Base-by-base conservation (phyloP, 495 filamentous ascomycete genomes). In the Aspergillus olivimuriae region DNA sequence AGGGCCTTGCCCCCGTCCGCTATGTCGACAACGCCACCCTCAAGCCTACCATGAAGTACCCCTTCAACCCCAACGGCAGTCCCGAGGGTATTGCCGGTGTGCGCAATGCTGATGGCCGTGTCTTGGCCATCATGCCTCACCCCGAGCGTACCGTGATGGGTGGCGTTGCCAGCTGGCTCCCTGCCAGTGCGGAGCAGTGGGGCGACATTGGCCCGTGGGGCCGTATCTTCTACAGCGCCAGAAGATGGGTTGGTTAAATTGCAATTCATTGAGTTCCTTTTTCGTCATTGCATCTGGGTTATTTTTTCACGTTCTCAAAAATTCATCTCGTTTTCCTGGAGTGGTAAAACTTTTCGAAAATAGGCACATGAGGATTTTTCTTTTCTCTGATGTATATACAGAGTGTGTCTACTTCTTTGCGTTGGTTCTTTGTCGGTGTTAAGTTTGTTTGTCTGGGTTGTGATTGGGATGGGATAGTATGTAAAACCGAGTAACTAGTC, bases 91-190 rank as follows among this genome's bases (percentile, higher is more conserved):
- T 97, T 52, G 86, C 92, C 2, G 90, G 82, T 52, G 80, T 97
- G 1, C 75, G 81, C 34, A 91, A 77, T 52, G 70, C 66, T 39
- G 83, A 96, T 58, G 92, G 92, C 2, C 78, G 92, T 47, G 88
- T 95, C 1, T 55, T 97, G 53, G 90, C 88, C 8, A 80, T 96
- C 70, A 97, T 97, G 91, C 92, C 92, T 53, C 91, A 96, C 67
- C 89, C 90, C 7, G 91, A 97, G 68, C 77, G 91, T 4, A 94
- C 89, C n/a, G 77, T 95, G 23, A 64, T 95, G 69, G 81, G 74
- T 47, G 86, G 89, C 49, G 82, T 89, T 50, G 84, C 74, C 23
- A 90, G 86, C 58, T 96, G 81, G 54, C 58, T 85, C 37, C 84
- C 87, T 9, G 60, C 70, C 21, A 71, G 77, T 56, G 65, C 79